phyloP scores from a whole-genome alignment of 768 basidiomycete species.

The Termitomyces sp. region DNA sequence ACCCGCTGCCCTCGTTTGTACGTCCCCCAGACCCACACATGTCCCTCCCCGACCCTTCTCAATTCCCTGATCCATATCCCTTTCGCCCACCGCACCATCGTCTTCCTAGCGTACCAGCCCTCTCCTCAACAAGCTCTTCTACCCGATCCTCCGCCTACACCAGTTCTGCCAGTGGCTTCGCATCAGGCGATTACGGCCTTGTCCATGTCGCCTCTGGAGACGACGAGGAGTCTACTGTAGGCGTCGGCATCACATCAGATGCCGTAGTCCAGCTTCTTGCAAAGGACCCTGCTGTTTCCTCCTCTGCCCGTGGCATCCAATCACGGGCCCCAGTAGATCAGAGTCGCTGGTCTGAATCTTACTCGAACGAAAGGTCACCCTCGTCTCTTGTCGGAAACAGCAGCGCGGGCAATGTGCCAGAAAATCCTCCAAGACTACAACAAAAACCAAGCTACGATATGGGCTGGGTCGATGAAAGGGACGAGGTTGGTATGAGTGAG shows the following conservation, averaged over 20 bases:
- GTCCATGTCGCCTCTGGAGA: conserved; percentile 64
- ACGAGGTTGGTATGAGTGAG: conserved; percentile 30
- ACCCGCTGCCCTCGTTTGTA: conserved; percentile 30
- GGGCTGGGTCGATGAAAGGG: conserved; percentile 65
- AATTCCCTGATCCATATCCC: conserved; percentile 71
- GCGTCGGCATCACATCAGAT: conserved; percentile 62
- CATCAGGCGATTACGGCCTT: conserved; percentile 58
- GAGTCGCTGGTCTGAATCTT: conserved; percentile 69
- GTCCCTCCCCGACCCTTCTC: conserved; percentile 56
- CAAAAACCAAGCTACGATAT: conserved; percentile 74
- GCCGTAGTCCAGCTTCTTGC: conserved; percentile 57
- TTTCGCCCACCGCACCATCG: conserved; percentile 47
- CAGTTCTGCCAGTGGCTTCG: conserved; percentile 57
- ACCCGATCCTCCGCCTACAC: conserved; percentile 78
- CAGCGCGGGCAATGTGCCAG: conserved; percentile 32
- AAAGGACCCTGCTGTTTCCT: conserved; percentile 41
- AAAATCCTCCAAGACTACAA: conserved; percentile 41
- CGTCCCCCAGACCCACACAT: conserved; percentile 36
- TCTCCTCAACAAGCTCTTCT: conserved; percentile 69
- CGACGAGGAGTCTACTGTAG: conserved; percentile 49
- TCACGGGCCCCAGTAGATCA: conserved; percentile 56
- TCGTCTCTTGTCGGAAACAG: conserved; percentile 61
- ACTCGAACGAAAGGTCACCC: conserved; percentile 62
- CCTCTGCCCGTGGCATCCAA: conserved; percentile 37
- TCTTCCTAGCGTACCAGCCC: conserved; percentile 46